Evolutionary conservation across 1,284 basidiomycete genomes (phyloP).

Genomic region (Leccinum pachyderme): DNA sequence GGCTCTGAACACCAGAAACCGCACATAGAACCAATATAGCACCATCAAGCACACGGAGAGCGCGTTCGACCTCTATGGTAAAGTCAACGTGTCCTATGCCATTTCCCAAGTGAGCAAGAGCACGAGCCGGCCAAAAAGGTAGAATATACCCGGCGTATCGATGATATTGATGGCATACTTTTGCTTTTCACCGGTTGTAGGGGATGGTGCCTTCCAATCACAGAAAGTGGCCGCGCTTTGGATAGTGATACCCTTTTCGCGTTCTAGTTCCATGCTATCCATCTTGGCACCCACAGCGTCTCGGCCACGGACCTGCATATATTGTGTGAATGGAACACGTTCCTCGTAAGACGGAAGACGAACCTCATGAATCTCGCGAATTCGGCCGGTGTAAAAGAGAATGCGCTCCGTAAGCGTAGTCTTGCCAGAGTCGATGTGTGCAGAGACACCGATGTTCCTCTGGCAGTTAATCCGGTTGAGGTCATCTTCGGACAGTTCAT

Average conservation of each 20-base stretch:
- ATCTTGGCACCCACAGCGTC: conserved; percentile 99
- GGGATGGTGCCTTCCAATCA: conserved; percentile 84
- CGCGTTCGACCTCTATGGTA: conserved; percentile 98
- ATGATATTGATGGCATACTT: conserved; percentile 98
- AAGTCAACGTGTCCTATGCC: conserved; percentile 93
- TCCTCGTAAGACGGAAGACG: conserved; percentile 21
- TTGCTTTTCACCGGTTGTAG: conserved; percentile 63
- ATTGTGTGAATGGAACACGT: not conserved
- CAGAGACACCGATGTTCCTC: conserved; percentile 84
- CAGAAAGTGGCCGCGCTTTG: conserved; percentile 98
- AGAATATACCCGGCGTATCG: conserved; percentile 83
- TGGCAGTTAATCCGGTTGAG: conserved; percentile 57
- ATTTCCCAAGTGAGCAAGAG: conserved; percentile 2
- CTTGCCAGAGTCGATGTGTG: conserved; percentile 97
- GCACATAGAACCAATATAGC: conserved; percentile 97
- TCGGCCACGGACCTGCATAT: conserved; percentile 74
- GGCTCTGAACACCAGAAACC: conserved; percentile 93
- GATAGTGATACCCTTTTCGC: conserved; percentile 99
- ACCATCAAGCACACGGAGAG: conserved; percentile 94
- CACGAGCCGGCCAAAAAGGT: not conserved
- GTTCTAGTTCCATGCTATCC: conserved; percentile 99
- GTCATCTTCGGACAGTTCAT: conserved; percentile 59
- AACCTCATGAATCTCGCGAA: conserved; percentile 97
- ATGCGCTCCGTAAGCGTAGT: conserved; percentile 98
- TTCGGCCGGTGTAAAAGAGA: conserved; percentile 95